Percentiles rank a stretch among this genome's conserved stretches.
Evolutionary conservation across 331 rosid genomes (phyloP).

Genomic region (Telfairia occidentalis): DNA sequence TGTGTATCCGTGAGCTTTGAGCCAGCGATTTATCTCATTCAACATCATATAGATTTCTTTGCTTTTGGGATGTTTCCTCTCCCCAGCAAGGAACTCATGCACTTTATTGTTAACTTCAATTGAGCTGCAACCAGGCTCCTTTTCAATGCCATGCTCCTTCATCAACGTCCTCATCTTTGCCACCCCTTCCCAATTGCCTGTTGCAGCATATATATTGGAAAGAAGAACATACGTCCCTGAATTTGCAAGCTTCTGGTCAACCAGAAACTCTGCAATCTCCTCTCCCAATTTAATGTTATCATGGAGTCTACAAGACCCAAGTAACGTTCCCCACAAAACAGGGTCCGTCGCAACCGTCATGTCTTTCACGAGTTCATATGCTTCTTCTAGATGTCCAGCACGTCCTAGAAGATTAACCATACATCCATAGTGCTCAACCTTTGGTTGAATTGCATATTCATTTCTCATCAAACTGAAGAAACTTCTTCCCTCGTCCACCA

Average conservation of each 20-base stretch:
- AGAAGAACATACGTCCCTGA: conserved; percentile 79
- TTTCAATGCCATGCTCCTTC: conserved; percentile 60
- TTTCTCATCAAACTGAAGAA: conserved; percentile 50
- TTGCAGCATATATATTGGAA: conserved; percentile 64
- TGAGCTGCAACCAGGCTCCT: conserved; percentile 86
- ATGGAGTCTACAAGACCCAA: conserved; percentile 75
- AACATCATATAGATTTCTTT: conserved; percentile 51
- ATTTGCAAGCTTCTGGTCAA: conserved; percentile 46
- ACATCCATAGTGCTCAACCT: conserved; percentile 77
- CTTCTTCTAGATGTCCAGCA: conserved; percentile 62
- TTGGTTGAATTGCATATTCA: conserved; percentile 37
- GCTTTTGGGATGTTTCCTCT: conserved; percentile 50
- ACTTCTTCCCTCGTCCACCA: conserved; percentile 45
- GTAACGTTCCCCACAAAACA: conserved; percentile 76
- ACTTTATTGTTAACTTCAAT: conserved; percentile 57
- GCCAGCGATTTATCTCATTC: conserved; percentile 57
- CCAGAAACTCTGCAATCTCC: conserved; percentile 58
- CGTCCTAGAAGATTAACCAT: conserved; percentile 79
- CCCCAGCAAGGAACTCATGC: conserved; percentile 79
- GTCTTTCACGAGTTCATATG: conserved; percentile 47
- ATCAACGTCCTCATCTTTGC: conserved; percentile 64
- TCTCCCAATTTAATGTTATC: conserved; percentile 49
- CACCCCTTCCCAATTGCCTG: conserved; percentile 68
- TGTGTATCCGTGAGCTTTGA: conserved; percentile 42
- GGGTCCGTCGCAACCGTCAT: conserved; percentile 61